Base-by-base conservation (phyloP, 1,139 yeast species). In the Spathaspora sp. region DNA sequence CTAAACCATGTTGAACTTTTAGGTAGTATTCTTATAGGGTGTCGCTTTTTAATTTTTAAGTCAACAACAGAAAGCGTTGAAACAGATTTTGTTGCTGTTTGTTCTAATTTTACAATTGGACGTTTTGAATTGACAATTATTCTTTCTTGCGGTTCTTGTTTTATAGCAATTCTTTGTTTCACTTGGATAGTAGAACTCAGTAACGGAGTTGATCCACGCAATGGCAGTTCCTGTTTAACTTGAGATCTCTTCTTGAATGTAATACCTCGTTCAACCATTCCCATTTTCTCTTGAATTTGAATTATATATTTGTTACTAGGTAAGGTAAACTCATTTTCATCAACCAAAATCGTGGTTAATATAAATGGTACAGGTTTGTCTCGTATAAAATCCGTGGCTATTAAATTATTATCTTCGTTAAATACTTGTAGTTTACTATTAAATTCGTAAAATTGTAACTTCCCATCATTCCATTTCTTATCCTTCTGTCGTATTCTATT, bases 391-490 rank as follows among this genome's bases (percentile, higher is more conserved):
- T 65, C 68, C 9, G 68, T 59, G 8, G 65, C 66, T 4, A 76
- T 64, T 16, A 73, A 46, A 37, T 61, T 44, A 20, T 66, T 69
- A 18, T 61, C 68, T 10, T 66, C 71, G 46, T 68, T 72, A 44
- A 61, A 63, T 15, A 81, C 60, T 52, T 78, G 78, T 4, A 78
- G 58, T 50, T 76, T 74, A 43, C 70, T 65, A 56, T 81, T 81
- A 59, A 76, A 66, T 51, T 69, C 74, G 57, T 74, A 80, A 58
- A 65, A 76, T 47, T 65, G 68, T 42, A 81, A 59, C 18, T 50
- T 57, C 2, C 87, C 87, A 52, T 82, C 86, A 43, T 64, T 60
- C 85, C 86, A 82, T 47, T 62, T 65, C 58, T 81, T 81, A 36
- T 71, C 72, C 56, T 72, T 77, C 56, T 82, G 84, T 1, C 58